Evolutionary conservation across 768 basidiomycete species (phyloP).

Genomic region (Leucogyrophana mollusca): DNA sequence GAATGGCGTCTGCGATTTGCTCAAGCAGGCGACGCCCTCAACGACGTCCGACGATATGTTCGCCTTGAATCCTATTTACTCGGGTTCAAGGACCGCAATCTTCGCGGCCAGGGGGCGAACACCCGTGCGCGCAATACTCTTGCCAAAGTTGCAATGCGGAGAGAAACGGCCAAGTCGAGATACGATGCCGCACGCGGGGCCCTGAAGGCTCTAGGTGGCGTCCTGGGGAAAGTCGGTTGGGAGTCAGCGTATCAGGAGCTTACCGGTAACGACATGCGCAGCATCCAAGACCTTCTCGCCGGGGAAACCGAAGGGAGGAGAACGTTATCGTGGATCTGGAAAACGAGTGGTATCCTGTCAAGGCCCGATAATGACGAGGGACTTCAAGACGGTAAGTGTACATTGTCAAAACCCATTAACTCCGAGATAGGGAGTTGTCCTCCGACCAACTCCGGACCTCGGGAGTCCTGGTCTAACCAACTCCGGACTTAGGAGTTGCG

Average conservation of each 20-base stretch:
- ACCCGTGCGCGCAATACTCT: slow-evolving; percentile 5
- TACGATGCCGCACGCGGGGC: not conserved
- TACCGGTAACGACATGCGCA: not conserved
- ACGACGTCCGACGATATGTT: slow-evolving; percentile 7
- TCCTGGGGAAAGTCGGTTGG: not conserved
- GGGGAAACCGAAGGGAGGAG: not conserved
- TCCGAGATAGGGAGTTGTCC: too few relatives aligned
- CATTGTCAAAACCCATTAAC: too few relatives aligned
- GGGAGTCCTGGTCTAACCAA: too few relatives aligned
- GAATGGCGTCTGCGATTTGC: slow-evolving; percentile 4
- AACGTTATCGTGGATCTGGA: slow-evolving; percentile 1
- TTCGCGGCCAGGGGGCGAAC: slow-evolving; percentile 6
- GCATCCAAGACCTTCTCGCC: too few relatives aligned
- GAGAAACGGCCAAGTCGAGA: not conserved
- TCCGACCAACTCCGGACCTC: too few relatives aligned
- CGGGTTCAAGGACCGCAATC: slow-evolving; percentile 3
- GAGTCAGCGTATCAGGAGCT: not conserved
- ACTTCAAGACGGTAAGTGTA: not conserved
- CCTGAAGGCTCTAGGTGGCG: not conserved
- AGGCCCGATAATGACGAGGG: not conserved
- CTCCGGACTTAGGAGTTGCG: too few relatives aligned
- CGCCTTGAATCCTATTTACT: slow-evolving; percentile 2
- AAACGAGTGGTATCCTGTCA: not conserved
- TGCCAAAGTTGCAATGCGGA: not conserved
- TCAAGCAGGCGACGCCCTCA: slow-evolving; percentile 7